Base-by-base conservation (phyloP, 2,329 filamentous ascomycete genomes). In the Didymella pinodella region DNA sequence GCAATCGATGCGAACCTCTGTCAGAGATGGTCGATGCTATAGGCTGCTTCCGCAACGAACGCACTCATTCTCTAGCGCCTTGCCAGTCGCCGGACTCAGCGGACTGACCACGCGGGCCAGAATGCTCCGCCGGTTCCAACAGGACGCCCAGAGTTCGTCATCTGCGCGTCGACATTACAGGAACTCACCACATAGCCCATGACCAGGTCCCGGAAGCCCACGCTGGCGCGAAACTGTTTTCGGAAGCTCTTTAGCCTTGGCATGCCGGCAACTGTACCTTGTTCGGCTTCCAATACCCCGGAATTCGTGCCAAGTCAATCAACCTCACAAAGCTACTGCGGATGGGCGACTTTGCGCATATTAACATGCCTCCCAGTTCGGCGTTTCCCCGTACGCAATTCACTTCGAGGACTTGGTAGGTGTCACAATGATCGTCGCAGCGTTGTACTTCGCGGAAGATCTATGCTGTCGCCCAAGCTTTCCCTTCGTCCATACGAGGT, bases 241-340 rank as follows among this genome's bases (percentile, higher is more conserved):
- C 28, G 28, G 46, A 40, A 20, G 38, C 22, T 0, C 28, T 41
- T 28, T 32, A 43, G 11, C 31, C 54, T 46, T 46, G 47, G 26
- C 25, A 32, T 26, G 28, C 41, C 32, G 50, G 46, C 41, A 41
- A 25, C 7, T 50, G 11, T 47, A 45, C 49, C 50, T 46, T 34
- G 40, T 49, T 59, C 56, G 56, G 56, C 46, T 54, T 46, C 41
- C 47, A 59, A 59, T 59, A 32, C 47, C 41, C 56, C 56, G 56
- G 56, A 4, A 28, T 25, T 11, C 18, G 26, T 54, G 56, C 51
- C 56, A 59, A 59, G 56, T 54, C 56, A 59, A 59, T 59, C 32
- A 50, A 59, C 50, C 45, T 41, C 46, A 50, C 49, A 41, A 54
- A 54, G 50, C 50, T 59, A 59, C 50, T 59, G 51, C 56, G 41